A percentile compares a stretch with the other conserved stretches of the same genome.
These are phyloP conservation scores for Dunaliella primolecta DNA, from an alignment of 139 green algal species.

Conservation along the genomic window DNA sequence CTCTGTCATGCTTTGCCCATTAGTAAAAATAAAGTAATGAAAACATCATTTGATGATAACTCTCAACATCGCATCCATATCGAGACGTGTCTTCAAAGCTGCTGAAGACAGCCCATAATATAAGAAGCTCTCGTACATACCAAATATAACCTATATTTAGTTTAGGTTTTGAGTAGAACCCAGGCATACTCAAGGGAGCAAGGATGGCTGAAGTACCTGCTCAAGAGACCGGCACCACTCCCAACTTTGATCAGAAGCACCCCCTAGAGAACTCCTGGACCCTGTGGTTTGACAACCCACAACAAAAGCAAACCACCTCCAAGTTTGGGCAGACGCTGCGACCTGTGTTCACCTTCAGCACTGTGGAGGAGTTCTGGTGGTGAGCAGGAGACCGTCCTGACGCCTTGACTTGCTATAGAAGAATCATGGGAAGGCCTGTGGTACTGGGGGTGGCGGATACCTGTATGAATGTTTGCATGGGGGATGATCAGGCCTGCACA, in stretches of 20 bases:
- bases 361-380: conserved; percentile 99
- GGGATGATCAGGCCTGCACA: too few species aligned
- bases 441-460: not conserved
- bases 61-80: too few species aligned
- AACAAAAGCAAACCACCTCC: conserved; percentile 61
- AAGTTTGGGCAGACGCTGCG: conserved; percentile 60
- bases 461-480: too few species aligned
- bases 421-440: not conserved
- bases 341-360: conserved; percentile 92
- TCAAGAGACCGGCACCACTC: not conserved
- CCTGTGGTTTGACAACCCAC: conserved; percentile 97
- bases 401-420: not conserved
- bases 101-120: too few species aligned
- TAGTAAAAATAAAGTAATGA: too few species aligned
- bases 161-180: too few species aligned
- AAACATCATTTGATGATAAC: too few species aligned
- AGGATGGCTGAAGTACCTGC: conserved; percentile 27
- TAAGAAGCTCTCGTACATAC: too few species aligned
- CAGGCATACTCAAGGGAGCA: too few species aligned
- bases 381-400: conserved; percentile 42
- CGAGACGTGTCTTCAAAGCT: too few species aligned
- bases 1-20: too few species aligned
- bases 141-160: too few species aligned
- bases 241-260: conserved; percentile 78
- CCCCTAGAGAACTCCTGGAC: conserved; percentile 86